Conservation (phyloP, 371 early-diverging fungal species). For the Mortierella sp. region DNA sequence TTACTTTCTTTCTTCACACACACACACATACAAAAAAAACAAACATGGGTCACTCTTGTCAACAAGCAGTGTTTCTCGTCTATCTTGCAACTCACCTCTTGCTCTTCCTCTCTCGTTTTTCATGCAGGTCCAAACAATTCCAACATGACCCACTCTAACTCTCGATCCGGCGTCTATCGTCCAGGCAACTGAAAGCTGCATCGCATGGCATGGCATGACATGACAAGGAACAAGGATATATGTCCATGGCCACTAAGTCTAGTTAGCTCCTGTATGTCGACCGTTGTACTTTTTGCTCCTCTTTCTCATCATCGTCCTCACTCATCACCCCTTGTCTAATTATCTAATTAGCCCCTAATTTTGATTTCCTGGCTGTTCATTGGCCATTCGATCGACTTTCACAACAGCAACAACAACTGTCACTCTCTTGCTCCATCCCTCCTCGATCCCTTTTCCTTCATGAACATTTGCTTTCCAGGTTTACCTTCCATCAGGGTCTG, state of each 20-base stretch:
- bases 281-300: neutral
- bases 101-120: neutral
- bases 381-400: neutral
- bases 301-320: neutral
- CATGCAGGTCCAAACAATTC: slow-evolving; percentile 3
- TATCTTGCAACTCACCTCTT: neutral
- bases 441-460: neutral
- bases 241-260: neutral
- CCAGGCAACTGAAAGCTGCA: neutral
- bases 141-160: neutral
- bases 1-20: neutral
- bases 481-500: slow-evolving; percentile 2
- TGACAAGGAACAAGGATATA: neutral
- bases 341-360: neutral
- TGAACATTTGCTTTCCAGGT: neutral
- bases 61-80: neutral
- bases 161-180: neutral
- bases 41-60: neutral
- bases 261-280: neutral
- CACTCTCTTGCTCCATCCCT: neutral
- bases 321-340: neutral
- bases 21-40: neutral
- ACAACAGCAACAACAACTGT: neutral
- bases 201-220: neutral
- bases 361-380: neutral